A percentile compares a stretch with the other conserved stretches of the same genome.
These are phyloP conservation scores for Aspergillus oerlinghausenensis DNA, from an alignment of 2,329 filamentous ascomycete species.

Conservation along the genomic window DNA sequence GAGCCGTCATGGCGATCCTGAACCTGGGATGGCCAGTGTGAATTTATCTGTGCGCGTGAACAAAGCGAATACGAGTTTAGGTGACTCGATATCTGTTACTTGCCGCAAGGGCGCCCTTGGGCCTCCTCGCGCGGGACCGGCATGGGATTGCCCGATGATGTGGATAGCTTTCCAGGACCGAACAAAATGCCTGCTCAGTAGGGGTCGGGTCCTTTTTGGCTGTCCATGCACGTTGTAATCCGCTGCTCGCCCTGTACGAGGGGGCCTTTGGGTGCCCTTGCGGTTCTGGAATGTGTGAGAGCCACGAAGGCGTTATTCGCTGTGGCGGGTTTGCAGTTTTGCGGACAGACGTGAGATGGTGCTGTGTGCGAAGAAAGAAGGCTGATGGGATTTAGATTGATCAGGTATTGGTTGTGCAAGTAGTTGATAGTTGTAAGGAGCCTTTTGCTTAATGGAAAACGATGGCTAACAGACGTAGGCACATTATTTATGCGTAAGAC, in stretches of 20 bases:
- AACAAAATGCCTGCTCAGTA: neutral
- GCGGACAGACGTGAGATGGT: neutral
- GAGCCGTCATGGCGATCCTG: slow-evolving; percentile 5
- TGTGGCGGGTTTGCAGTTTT: neutral
- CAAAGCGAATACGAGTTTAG: neutral
- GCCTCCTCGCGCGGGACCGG: neutral
- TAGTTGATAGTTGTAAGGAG: neutral
- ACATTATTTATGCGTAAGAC: no score
- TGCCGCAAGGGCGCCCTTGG: neutral
- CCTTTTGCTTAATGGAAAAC: no score
- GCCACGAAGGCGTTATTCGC: neutral
- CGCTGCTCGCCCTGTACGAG: neutral
- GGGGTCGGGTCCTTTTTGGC: neutral
- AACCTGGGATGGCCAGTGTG: slow-evolving; percentile 9
- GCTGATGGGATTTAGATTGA: neutral
- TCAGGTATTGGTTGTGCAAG: no score
- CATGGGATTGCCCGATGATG: neutral
- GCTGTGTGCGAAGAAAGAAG: neutral
- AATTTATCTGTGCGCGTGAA: neutral
- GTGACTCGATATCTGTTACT: neutral
- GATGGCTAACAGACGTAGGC: no score
- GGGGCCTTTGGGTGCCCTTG: neutral
- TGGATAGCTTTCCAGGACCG: neutral
- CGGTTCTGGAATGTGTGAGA: neutral
- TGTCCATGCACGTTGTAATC: neutral